Conservation (phyloP, 2,329 filamentous ascomycete species). For the Biscogniauxia marginata region DNA sequence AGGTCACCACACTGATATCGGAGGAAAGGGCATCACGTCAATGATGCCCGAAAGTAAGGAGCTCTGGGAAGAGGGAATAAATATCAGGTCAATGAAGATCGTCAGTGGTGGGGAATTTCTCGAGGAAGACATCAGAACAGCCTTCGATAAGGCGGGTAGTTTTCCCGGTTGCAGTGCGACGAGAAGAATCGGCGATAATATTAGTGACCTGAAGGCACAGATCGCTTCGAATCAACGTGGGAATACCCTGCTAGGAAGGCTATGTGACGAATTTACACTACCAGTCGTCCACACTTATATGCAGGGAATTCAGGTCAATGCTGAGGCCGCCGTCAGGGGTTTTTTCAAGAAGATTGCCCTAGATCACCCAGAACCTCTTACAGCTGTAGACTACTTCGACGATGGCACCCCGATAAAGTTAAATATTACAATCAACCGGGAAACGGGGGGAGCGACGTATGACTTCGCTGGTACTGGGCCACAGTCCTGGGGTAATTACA, state of each 20-base stretch:
- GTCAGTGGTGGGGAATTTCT: conserved; percentile 35
- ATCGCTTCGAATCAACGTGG: conserved; percentile 38
- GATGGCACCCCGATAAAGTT: conserved; percentile 42
- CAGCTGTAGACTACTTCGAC: conserved; percentile 72
- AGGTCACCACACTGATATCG: conserved; percentile 10
- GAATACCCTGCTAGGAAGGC: background rate
- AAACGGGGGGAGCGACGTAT: conserved; percentile 69
- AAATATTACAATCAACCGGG: conserved; percentile 53
- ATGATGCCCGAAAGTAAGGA: conserved; percentile 41
- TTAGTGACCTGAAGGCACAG: conserved; percentile 42
- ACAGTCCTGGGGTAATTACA: conserved; percentile 36
- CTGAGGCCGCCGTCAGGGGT: conserved; percentile 35
- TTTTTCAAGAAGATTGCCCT: conserved; percentile 38
- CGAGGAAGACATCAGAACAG: conserved; percentile 28
- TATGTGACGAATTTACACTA: background rate
- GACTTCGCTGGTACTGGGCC: conserved; percentile 50
- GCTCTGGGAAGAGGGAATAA: conserved; percentile 42
- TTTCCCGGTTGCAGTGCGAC: conserved; percentile 35
- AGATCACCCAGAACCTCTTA: conserved; percentile 50
- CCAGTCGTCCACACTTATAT: conserved; percentile 33
- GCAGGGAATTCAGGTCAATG: conserved; percentile 41
- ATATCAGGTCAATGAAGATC: conserved; percentile 35
- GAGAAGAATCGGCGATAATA: conserved; percentile 38
- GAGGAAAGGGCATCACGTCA: conserved; percentile 30
- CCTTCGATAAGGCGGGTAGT: conserved; percentile 30